These are phyloP conservation scores for Dalbergia oliveri DNA, from an alignment of 306 rosid genomes.

Conservation along the genomic window DNA sequence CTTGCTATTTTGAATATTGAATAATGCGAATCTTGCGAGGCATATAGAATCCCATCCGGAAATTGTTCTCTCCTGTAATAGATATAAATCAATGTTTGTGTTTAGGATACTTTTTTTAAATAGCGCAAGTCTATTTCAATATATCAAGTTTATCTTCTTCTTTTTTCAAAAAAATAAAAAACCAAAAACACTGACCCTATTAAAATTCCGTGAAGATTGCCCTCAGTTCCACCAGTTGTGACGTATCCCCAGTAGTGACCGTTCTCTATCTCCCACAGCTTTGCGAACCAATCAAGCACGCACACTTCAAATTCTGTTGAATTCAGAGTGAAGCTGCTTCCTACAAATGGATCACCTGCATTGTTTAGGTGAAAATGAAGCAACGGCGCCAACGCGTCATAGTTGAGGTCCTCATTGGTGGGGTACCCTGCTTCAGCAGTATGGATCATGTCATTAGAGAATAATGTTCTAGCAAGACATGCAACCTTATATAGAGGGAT, in stretches of 20 bases:
- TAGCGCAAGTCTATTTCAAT: neutral
- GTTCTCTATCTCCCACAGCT: slow-evolving; percentile 73
- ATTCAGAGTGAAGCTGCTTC: slow-evolving; percentile 60
- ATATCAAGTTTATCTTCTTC: neutral
- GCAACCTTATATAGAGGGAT: too few species aligned
- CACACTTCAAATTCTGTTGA: slow-evolving; percentile 70
- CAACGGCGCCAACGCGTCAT: slow-evolving; percentile 58
- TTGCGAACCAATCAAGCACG: slow-evolving; percentile 79
- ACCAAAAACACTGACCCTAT: slow-evolving; percentile 58
- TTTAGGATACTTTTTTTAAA: too few species aligned
- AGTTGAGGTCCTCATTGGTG: slow-evolving; percentile 63
- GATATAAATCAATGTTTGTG: neutral
- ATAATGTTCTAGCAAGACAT: too few species aligned
- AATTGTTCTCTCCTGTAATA: slow-evolving; percentile 65
- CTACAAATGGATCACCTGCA: slow-evolving; percentile 74
- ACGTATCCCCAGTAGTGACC: slow-evolving; percentile 79
- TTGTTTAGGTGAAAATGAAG: slow-evolving; percentile 73
- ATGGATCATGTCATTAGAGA: neutral
- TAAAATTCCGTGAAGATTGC: slow-evolving; percentile 77
- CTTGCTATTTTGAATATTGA: slow-evolving; percentile 75
- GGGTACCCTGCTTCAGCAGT: slow-evolving; percentile 10
- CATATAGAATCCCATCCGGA: slow-evolving; percentile 71
- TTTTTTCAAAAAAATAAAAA: neutral
- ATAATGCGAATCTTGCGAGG: slow-evolving; percentile 71
- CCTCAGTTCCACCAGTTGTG: slow-evolving; percentile 81